These are phyloP conservation scores for Pestalotiopsis sp. DNA, from an alignment of 2,329 filamentous ascomycete genomes.

Conservation along the genomic window DNA sequence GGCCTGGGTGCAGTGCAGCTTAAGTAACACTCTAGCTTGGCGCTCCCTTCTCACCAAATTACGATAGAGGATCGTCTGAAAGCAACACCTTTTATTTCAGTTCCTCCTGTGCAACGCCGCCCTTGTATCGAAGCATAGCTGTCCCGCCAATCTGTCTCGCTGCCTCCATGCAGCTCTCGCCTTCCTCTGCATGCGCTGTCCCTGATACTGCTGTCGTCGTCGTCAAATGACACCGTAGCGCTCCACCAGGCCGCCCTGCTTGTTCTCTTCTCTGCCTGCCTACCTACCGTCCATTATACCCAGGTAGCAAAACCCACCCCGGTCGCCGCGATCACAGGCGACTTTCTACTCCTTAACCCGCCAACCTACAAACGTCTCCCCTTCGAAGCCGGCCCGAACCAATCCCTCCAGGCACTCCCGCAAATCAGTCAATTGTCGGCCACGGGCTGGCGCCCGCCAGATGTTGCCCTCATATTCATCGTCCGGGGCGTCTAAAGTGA, in stretches of 20 bases:
- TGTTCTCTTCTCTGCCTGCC: neutral
- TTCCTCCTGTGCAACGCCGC: constrained; percentile 5
- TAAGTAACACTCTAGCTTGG: constrained; percentile 9
- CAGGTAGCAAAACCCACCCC: neutral
- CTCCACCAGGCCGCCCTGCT: neutral
- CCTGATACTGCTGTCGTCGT: neutral
- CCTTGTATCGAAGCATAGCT: constrained; percentile 1
- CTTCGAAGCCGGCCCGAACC: neutral
- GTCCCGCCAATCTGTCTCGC: neutral
- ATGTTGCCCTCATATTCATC: constrained; percentile 66
- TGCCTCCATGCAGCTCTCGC: neutral
- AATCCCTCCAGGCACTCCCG: neutral
- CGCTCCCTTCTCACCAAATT: constrained; percentile 10
- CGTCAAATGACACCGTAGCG: constrained; percentile 2
- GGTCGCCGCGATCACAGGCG: neutral
- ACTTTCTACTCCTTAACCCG: neutral
- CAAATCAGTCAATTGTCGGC: constrained; percentile 1
- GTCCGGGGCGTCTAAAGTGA: constrained; percentile 64
- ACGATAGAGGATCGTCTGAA: constrained; percentile 8
- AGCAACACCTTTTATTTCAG: constrained; percentile 11
- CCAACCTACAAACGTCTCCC: neutral
- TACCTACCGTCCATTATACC: neutral
- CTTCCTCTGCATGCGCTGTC: neutral
- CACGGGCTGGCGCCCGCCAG: constrained; percentile 25
- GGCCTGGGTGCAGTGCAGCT: constrained; percentile 3